Evolutionary conservation across 805 yeast genomes (phyloP), one percentile per base, ranked within the genome.

Genomic region (Pichia nanzhaoensis): DNA sequence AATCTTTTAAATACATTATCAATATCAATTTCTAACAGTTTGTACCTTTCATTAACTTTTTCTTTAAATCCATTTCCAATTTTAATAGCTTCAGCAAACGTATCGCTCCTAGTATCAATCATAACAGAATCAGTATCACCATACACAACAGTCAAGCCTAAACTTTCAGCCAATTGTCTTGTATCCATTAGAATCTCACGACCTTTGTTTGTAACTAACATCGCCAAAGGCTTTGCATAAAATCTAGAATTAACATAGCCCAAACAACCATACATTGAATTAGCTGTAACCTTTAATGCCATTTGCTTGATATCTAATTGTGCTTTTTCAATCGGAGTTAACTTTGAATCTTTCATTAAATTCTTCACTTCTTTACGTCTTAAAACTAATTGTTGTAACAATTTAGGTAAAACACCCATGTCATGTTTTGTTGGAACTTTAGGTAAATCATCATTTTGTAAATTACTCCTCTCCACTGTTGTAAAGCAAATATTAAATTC

Each of bases 91-190:
- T 86, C 95, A 21, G 67, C 63, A 61, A 75, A 84, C 28, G 67
- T 73, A 45, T 74, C 77, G 37, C 79, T 80, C 24, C 89, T 89
- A 3, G 98, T 88, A 63, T 91, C 95, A 61, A 93, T 88, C 99
- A 93, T 93, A 43, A 93, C 97, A 31, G 99, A 93, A 70, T 93
- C 99, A 0, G 99, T 93, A 68, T 93, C 99, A 72, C 99, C 99
- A 59, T 93, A 93, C 13, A 93, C 87, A 40, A 95, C 98, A 45
- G 87, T 71, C 48, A 93, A 71, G 0, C 84, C 84, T 56, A 84
- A 71, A 45, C 82, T 74, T 62, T 91, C 98, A 0, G 98, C 99
- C 49, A 93, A 70, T 57, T 85, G 95, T 61, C 95, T 78, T 0
- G 99, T 91, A 56, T 86, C 91, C 82, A 82, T 84, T 57, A 93